These are phyloP conservation scores for Carex parvula DNA, from an alignment of 176 grass and related monocot species.

Conservation along the genomic window DNA sequence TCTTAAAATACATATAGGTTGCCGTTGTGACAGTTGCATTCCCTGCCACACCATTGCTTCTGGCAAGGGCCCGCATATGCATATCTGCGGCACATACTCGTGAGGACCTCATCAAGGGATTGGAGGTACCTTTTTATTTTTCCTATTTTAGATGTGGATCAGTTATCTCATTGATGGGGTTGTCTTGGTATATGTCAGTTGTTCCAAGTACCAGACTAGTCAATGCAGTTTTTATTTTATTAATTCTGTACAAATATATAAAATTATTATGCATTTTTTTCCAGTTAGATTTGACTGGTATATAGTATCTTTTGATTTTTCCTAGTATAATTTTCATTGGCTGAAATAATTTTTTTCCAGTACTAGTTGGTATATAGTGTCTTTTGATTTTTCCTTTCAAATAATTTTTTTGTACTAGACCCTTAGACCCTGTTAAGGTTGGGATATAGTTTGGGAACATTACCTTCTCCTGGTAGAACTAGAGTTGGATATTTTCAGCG, in stretches of 20 bases:
- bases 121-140: constrained; percentile 54
- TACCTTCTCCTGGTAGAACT: not conserved
- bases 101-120: constrained; percentile 85
- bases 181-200: not conserved
- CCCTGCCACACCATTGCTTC: constrained; percentile 82
- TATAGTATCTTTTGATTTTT: no score
- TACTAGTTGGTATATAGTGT: not conserved
- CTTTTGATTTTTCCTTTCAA: not conserved
- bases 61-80: constrained; percentile 91
- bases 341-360: no score
- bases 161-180: not conserved
- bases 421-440: not conserved
- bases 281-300: not conserved
- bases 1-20: constrained; percentile 45
- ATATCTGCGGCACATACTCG: constrained; percentile 87
- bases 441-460: not conserved
- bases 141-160: constrained; percentile 3
- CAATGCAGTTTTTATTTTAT: not conserved
- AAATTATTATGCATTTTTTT: not conserved
- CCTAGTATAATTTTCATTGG: no score
- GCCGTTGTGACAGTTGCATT: constrained; percentile 92
- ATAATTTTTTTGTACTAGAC: not conserved
- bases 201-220: not conserved
- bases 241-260: not conserved
- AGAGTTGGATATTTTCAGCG: not conserved